Base-by-base conservation (phyloP, 2,329 filamentous ascomycete species). In the Penicillium sp. region DNA sequence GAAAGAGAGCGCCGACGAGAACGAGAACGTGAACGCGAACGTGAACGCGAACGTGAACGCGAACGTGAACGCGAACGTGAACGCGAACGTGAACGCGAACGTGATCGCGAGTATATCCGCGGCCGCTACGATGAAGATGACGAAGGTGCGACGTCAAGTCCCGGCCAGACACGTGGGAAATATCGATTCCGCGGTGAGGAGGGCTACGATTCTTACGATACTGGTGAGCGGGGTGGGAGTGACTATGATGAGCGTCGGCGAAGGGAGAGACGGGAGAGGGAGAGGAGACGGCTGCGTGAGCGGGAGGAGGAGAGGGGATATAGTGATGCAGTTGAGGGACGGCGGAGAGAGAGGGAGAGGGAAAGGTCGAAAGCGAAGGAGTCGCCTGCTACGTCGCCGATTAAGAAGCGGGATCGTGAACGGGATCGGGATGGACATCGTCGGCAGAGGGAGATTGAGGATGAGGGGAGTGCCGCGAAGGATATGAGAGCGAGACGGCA, bases 301-400 rank as follows among this genome's bases (percentile, higher is more conserved):
- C 47, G 47, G 8, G 64, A 68, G 11, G 63, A 69, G 14, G 67
- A 68, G 34, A 61, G 62, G 31, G 65, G 45, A 11, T 66, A 72
- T 55, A 64, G 57, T 55, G 54, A 69, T 64, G 51, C 61, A 41
- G 62, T 67, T 22, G 67, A 63, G 10, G 56, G 39, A 42, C 63
- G 60, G 47, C 67, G 67, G 35, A 68, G 67, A 56, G 48, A 49
- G 3, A 25, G 42, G 17, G 25, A 43, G 15, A 49, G 8, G 15
- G 68, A 67, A n/a, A 65, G 60, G 15, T 64, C 68, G 5, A 75
- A 73, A 62, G 68, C 70, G 11, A 76, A 73, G 55, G 74, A 73
- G 49, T 76, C 76, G 2, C 75, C 75, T 20, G 70, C 71, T 58
- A 69, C 72, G 12, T 75, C 75, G 34, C 76, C 75, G 22, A 61